Evolutionary conservation across 2,329 filamentous ascomycete species (phyloP), one percentile per base, ranked within the genome.

Genomic region (Penicillium sp.): DNA sequence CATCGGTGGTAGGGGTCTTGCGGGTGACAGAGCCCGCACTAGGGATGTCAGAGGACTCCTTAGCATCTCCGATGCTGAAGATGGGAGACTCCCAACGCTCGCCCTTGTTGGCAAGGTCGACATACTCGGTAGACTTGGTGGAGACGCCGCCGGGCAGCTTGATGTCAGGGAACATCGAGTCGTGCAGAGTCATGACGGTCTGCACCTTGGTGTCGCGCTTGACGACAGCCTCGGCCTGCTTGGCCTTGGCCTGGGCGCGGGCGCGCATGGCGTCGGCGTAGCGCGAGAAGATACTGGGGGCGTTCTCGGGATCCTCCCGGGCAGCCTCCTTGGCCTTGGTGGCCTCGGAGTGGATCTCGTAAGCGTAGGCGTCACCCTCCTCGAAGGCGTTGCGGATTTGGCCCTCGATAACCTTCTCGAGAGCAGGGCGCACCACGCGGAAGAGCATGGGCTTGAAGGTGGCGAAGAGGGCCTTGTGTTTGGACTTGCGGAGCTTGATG

Each of bases 71-170:
- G 63, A 97, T 87, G 54, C 84, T 87, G 78, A 99, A 99, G 65
- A 99, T 85, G 9, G 92, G 90, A 55, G 89, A 95, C 79, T 96
- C 88, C 94, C 94, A 99, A 72, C 85, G 87, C 50, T 96, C 89
- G 46, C 94, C 94, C 83, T 94, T 90, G 61, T 79, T 79, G 8
- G 92, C 90, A 51, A 96, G 81, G 20, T 96, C 85, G 76, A 85
- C 90, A 81, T 95, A 97, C 73, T 96, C 90, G 22, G 90, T 95
- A 9, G 92, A 92, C 83, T 96, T 96, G 76, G 84, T 86, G 62
- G 89, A 94, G 70, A 96, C 92, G 49, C 91, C 92, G 28, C 89
- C 89, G 24, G 92, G 91, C 5, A 99, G 80, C 51, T 86, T 81
- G 68, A 99, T 86, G 68, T 92, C 79, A 66, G 90, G 88, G 86